phyloP scores from a whole-genome alignment of 169 alveolate species.

The Plasmodium gallinaceum region DNA sequence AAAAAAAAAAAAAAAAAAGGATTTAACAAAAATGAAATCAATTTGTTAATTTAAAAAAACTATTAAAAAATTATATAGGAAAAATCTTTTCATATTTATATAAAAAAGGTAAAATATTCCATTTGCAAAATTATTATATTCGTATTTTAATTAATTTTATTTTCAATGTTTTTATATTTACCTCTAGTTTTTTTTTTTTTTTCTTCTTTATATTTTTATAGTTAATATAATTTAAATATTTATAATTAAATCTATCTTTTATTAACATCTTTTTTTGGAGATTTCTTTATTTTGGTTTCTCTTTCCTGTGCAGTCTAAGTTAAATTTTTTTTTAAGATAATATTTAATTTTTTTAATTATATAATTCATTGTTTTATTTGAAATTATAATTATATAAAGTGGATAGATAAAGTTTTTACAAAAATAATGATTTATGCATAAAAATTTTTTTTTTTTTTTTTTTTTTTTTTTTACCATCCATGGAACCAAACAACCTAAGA shows the following conservation, averaged over 20 bases:
- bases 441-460: neutral
- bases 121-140: too few species aligned
- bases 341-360: neutral
- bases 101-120: too few species aligned
- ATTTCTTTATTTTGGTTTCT: slow-evolving; percentile 57
- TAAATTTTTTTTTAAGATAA: neutral
- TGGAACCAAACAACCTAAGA: slow-evolving; percentile 79
- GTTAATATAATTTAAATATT: neutral
- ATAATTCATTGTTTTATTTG: neutral
- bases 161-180: neutral
- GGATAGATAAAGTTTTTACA: neutral
- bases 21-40: too few species aligned
- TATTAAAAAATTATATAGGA: too few species aligned
- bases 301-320: slow-evolving; percentile 69
- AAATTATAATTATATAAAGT: neutral
- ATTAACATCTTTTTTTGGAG: slow-evolving; percentile 31
- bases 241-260: slow-evolving; percentile 18
- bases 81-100: too few species aligned
- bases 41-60: too few species aligned
- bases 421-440: neutral
- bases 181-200: neutral
- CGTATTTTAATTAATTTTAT: neutral
- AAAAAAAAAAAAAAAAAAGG: too few species aligned
- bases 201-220: too few species aligned
- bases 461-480: slow-evolving; percentile 67